These are phyloP conservation scores for Casuarina equisetifolia DNA, from an alignment of 306 rosid species.

Conservation along the genomic window DNA sequence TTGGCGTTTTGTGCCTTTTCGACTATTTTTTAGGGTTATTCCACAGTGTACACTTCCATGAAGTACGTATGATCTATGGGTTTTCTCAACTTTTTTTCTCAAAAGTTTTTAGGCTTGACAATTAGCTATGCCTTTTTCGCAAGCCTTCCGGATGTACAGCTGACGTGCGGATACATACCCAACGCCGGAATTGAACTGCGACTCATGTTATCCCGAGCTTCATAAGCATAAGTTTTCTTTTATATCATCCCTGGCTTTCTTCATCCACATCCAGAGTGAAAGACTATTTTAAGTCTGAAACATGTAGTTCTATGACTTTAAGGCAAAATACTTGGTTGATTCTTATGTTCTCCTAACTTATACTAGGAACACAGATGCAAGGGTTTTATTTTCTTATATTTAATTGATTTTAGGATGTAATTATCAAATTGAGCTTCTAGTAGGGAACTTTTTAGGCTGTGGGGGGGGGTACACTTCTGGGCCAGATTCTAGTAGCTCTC, in stretches of 20 bases:
- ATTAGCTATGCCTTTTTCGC: background rate
- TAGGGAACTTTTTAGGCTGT: too few relatives aligned
- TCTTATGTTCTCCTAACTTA: too few relatives aligned
- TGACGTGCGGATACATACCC: too few relatives aligned
- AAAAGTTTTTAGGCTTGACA: background rate
- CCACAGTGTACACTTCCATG: too few relatives aligned
- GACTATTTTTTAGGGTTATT: background rate
- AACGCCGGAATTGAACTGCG: background rate
- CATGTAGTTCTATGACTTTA: conserved; percentile 14
- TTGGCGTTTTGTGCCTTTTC: conserved; percentile 12
- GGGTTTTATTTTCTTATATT: too few relatives aligned
- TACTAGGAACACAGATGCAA: too few relatives aligned
- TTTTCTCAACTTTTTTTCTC: background rate
- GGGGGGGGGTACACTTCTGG: too few relatives aligned
- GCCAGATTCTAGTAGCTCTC: background rate
- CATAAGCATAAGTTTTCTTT: background rate
- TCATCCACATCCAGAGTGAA: too few relatives aligned
- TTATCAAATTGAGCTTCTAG: too few relatives aligned
- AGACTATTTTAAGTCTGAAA: conserved; percentile 8
- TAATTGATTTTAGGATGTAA: too few relatives aligned
- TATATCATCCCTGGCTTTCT: too few relatives aligned
- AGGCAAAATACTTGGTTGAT: too few relatives aligned
- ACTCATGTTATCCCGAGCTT: background rate
- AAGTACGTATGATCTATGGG: background rate
- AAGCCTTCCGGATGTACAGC: background rate